Base-by-base conservation (phyloP, 2,329 filamentous ascomycete species). In the Clonostachys rhizophaga region DNA sequence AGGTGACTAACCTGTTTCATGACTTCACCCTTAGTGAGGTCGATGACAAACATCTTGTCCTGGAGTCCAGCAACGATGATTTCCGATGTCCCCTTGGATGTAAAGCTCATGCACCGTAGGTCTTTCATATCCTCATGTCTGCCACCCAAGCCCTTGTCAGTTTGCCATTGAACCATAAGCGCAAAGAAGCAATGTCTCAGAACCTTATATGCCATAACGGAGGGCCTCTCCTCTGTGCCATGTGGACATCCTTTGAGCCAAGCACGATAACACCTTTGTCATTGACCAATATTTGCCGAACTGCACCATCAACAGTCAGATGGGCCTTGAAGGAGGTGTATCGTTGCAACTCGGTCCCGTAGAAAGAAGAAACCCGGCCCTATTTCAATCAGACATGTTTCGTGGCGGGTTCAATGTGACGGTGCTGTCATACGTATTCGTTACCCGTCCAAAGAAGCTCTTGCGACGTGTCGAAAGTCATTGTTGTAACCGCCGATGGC, bases 361-460 rank as follows among this genome's bases (percentile, higher is more conserved):
- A 89, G 68, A 95, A 96, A 11, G 92, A 96, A 41, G 84, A 87
- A 43, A 97, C 83, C 54, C 91, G 84, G 52, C 94, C 94, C 89
- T 96, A 47, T 16, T 12, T 45, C 35, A 24, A 13, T 40, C 24
- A 30, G 24, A 30, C 24, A 30, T 30, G 8, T 30, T 30, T 6
- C 24, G 24, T 10, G 24, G 24, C 24, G 24, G 8, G 24, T 30
- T 30, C 24, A 30, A 10, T 30, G 24, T 30, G 24, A 10, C 24
- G 24, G 24, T 30, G 24, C 24, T 36, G 50, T 58, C 81, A 73
- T 75, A 94, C 89, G 75, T 85, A 89, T 71, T 94, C 89, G 66
- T 94, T 95, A 42, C 91, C 95, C 4, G 85, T 83, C 94, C 95
- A 99, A 46, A 99, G 70, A 35, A 99, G 78, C 66, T 99, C 94